Percentiles rank a stretch among this genome's conserved stretches.
phyloP scores from a whole-genome alignment of 225 moss, liverwort and hornwort species.

The Polytrichum formosum region DNA sequence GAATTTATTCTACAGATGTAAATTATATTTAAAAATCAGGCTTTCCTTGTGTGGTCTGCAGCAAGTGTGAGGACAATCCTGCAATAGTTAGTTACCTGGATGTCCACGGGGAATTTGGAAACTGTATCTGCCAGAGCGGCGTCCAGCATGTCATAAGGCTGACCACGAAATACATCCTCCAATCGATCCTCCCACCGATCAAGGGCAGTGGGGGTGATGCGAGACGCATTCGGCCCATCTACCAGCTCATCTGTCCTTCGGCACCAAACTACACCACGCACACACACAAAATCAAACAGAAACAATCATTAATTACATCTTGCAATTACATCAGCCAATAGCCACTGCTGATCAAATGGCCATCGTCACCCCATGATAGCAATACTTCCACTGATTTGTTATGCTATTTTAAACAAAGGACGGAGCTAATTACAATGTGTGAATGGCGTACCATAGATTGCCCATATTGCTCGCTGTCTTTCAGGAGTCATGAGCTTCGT shows the following conservation, averaged over 20 bases:
- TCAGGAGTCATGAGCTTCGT: conserved; percentile 93
- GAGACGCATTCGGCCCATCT: conserved; percentile 89
- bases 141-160: conserved; percentile 98
- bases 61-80: background rate
- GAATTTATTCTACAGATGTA: too few relatives aligned
- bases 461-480: conserved; percentile 93
- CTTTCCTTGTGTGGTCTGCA: too few relatives aligned
- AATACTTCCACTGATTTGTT: too few relatives aligned
- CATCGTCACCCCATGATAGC: too few relatives aligned
- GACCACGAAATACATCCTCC: conserved; percentile 84
- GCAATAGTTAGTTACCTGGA: conserved; percentile 49
- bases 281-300: too few relatives aligned
- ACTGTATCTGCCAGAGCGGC: conserved; percentile 89
- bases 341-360: too few relatives aligned
- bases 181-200: conserved; percentile 94
- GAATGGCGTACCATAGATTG: conserved; percentile 73
- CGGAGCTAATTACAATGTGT: background rate
- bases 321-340: too few relatives aligned
- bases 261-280: conserved; percentile 72
- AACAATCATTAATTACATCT: too few relatives aligned
- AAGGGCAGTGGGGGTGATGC: conserved; percentile 84
- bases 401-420: background rate
- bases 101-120: conserved; percentile 77
- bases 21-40: too few relatives aligned
- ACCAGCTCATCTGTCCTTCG: conserved; percentile 97